A percentile compares a stretch with the other conserved stretches of the same genome.
Conservation (phyloP, 1,139 yeast genomes). For the Kodamaea ohmeri region DNA sequence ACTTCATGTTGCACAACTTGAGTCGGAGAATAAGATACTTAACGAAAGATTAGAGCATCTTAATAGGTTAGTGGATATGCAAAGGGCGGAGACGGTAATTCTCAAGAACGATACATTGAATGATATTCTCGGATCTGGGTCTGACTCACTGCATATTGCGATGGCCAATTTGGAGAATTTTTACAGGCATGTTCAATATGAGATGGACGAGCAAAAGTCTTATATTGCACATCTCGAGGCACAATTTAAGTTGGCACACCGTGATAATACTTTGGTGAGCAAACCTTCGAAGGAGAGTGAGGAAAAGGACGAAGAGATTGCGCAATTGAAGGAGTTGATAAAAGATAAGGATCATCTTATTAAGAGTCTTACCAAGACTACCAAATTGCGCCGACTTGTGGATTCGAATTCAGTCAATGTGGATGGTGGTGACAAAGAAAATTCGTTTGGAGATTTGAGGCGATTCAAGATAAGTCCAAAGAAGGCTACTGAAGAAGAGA, state of each 20-base stretch:
- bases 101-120: constrained; percentile 55
- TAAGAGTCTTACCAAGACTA: constrained; percentile 63
- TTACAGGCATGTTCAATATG: constrained; percentile 42
- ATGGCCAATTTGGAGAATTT: constrained; percentile 49
- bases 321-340: constrained; percentile 59
- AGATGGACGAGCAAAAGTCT: constrained; percentile 60
- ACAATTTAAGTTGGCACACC: constrained; percentile 39
- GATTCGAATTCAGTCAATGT: constrained; percentile 29
- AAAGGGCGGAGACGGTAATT: constrained; percentile 52
- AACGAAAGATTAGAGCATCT: constrained; percentile 70
- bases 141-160: constrained; percentile 37
- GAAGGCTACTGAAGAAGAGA: constrained; percentile 11
- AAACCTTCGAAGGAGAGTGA: constrained; percentile 14
- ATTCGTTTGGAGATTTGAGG: constrained; percentile 19
- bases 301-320: constrained; percentile 70
- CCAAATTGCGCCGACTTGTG: constrained; percentile 48
- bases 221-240: constrained; percentile 63
- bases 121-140: constrained; percentile 43
- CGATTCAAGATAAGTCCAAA: constrained; percentile 25
- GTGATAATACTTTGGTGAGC: constrained; percentile 21
- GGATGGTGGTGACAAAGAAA: constrained; percentile 23
- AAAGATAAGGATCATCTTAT: constrained; percentile 76
- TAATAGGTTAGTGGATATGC: constrained; percentile 58
- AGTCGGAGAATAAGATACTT: constrained; percentile 59
- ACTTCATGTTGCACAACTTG: constrained; percentile 39